Percentiles rank a stretch among this genome's conserved stretches.
These are phyloP conservation scores for Simmondsia chinensis DNA, from an alignment of 148 eudicot genomes.

Conservation along the genomic window DNA sequence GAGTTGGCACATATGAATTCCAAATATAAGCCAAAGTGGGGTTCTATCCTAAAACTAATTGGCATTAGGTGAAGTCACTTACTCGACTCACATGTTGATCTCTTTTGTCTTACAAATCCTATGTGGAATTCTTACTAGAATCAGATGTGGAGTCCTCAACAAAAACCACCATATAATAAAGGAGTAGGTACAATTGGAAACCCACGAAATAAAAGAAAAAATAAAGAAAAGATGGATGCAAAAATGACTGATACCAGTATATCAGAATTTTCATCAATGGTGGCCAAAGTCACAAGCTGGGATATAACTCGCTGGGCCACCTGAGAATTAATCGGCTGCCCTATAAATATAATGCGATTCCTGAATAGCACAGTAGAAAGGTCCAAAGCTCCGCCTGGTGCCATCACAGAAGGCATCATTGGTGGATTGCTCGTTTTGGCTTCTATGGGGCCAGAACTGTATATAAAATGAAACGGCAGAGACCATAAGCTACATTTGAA, in stretches of 20 bases:
- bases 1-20: too few species aligned
- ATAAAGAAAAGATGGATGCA: constrained; percentile 3
- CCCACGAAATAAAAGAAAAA: constrained; percentile 2
- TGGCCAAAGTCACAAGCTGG: constrained; percentile 84
- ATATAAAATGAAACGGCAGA: constrained; percentile 6
- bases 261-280: constrained; percentile 83
- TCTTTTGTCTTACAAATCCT: too few species aligned
- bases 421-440: constrained; percentile 70
- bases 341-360: constrained; percentile 85
- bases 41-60: too few species aligned
- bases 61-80: too few species aligned
- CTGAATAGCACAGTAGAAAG: constrained; percentile 80
- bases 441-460: constrained; percentile 55
- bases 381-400: constrained; percentile 87
- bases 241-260: constrained; percentile 44
- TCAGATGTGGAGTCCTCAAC: too few species aligned
- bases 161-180: too few species aligned
- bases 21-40: too few species aligned
- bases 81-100: too few species aligned
- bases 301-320: constrained; percentile 88
- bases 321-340: constrained; percentile 64
- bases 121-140: too few species aligned
- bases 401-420: constrained; percentile 84
- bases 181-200: too few species aligned
- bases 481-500: too few species aligned